Evolutionary conservation across 495 filamentous ascomycete species (phyloP).

Genomic region (Hypoxylon fragiforme): DNA sequence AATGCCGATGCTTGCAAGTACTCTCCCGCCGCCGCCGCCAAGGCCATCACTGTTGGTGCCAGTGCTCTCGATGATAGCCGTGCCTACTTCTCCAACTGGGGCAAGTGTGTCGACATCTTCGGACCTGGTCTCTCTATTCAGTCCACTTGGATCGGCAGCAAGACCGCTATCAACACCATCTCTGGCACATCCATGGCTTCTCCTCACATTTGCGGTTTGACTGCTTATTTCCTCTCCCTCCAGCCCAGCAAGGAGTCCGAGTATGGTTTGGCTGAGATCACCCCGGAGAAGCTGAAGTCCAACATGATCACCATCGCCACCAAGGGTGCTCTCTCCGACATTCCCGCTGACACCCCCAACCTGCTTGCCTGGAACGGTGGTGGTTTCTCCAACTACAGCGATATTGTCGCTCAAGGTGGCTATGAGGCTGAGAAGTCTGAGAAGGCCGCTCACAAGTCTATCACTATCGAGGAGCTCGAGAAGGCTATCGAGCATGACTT

Average conservation of each 20-base stretch:
- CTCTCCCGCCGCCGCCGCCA: constrained; percentile 92
- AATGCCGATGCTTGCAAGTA: constrained; percentile 99
- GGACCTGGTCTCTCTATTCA: constrained; percentile 95
- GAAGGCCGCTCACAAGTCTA: constrained; percentile 30
- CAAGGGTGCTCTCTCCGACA: constrained; percentile 73
- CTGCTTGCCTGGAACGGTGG: constrained; percentile 99
- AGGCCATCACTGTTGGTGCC: constrained; percentile 95
- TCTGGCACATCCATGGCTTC: constrained; percentile 99
- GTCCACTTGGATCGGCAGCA: constrained; percentile 97
- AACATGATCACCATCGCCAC: constrained; percentile 85
- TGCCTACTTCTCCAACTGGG: constrained; percentile 99
- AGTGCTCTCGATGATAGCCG: constrained; percentile 92
- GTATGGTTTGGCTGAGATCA: constrained; percentile 85
- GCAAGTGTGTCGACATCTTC: constrained; percentile 99
- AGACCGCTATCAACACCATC: constrained; percentile 94
- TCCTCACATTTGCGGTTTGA: constrained; percentile 92
- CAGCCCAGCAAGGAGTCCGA: constrained; percentile 86
- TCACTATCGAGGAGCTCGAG: constrained; percentile 59
- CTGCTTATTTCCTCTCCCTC: constrained; percentile 97
- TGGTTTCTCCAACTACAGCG: constrained; percentile 84
- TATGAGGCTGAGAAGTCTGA: constrained; percentile 49
- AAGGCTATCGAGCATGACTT: constrained; percentile 63
- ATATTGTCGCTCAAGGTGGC: constrained; percentile 74
- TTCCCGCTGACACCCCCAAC: constrained; percentile 80
- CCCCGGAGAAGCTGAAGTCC: constrained; percentile 91